phyloP scores from a whole-genome alignment of 345 rosid species.

The Eucalyptus marginata region DNA sequence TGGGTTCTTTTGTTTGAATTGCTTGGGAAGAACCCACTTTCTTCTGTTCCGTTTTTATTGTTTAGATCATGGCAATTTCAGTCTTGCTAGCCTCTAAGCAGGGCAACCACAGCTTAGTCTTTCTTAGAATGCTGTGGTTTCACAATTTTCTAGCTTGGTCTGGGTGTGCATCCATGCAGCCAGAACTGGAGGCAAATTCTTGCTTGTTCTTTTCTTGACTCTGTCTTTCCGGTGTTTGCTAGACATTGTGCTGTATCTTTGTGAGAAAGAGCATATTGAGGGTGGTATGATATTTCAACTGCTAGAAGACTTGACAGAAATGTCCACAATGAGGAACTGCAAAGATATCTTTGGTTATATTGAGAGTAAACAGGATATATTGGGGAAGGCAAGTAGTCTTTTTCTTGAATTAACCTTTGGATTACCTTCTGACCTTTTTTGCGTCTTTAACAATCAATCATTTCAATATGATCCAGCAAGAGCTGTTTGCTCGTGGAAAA shows the following conservation, averaged over 20 bases:
- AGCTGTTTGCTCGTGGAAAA: slow-evolving; percentile 98
- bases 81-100: not conserved
- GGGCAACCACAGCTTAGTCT: not conserved
- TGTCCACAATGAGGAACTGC: slow-evolving; percentile 96
- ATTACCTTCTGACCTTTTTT: not conserved
- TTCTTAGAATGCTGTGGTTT: not conserved
- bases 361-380: slow-evolving; percentile 85
- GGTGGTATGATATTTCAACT: slow-evolving; percentile 99
- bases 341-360: slow-evolving; percentile 88
- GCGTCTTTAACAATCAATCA: not conserved
- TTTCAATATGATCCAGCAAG: slow-evolving; percentile 44
- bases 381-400: slow-evolving; percentile 62
- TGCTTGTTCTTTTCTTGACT: not conserved
- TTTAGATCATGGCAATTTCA: not conserved
- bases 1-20: not conserved
- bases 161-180: not conserved
- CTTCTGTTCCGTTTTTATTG: not conserved
- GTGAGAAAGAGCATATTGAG: slow-evolving; percentile 96
- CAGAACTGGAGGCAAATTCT: not conserved
- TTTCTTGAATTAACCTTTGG: not conserved
- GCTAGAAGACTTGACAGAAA: slow-evolving; percentile 93
- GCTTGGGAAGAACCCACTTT: not conserved
- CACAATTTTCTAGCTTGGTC: not conserved
- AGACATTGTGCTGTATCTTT: slow-evolving; percentile 88
- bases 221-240: not conserved